These are phyloP conservation scores for Suhomyces maxii DNA, from an alignment of 1,139 yeast genomes.

Conservation along the genomic window DNA sequence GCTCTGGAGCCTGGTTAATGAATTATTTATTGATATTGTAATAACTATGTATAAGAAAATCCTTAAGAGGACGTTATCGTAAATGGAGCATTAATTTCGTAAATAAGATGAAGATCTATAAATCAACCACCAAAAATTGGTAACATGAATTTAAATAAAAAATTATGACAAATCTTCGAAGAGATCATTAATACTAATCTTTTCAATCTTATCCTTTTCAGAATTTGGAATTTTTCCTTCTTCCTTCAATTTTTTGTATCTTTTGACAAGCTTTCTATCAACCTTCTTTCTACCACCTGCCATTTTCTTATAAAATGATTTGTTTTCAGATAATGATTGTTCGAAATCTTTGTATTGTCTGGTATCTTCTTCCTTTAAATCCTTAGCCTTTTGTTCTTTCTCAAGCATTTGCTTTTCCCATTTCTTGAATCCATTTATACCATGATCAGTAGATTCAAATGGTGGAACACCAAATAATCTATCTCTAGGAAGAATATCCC, in stretches of 20 bases:
- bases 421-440: conserved; percentile 30
- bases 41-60: neutral
- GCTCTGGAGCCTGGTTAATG: neutral
- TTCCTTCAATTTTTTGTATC: conserved; percentile 27
- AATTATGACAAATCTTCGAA: conserved; percentile 7
- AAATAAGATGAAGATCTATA: neutral
- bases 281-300: conserved; percentile 30
- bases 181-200: conserved; percentile 8
- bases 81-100: neutral
- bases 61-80: neutral
- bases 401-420: conserved; percentile 36
- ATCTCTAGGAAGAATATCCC: conserved; percentile 41
- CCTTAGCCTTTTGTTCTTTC: conserved; percentile 20
- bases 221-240: conserved; percentile 21
- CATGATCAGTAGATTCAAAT: conserved; percentile 26
- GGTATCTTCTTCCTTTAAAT: conserved; percentile 19
- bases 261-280: conserved; percentile 32
- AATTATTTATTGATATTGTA: neutral
- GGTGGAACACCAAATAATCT: conserved; percentile 41
- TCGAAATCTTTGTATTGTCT: conserved; percentile 26
- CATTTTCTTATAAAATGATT: conserved; percentile 25
- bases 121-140: neutral
- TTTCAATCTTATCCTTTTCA: conserved; percentile 1
- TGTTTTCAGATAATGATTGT: conserved; percentile 18
- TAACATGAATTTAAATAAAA: too few relatives aligned